phyloP scores from a whole-genome alignment of 805 yeast genomes.

The Kodamaea jinghongensis region DNA sequence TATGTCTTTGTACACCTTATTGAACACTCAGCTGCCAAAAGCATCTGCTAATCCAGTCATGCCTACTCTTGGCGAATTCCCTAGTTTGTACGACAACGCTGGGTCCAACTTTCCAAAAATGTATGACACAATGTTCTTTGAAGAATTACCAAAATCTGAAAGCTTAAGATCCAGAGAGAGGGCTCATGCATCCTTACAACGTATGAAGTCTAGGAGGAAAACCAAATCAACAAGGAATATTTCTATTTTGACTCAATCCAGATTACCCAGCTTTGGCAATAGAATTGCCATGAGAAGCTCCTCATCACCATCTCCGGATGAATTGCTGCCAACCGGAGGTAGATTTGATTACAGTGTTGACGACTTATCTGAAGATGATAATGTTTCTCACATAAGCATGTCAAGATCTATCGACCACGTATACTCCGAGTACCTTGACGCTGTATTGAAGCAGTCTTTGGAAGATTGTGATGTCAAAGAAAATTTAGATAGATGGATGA shows the following conservation, averaged over 20 bases:
- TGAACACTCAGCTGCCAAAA: conserved; percentile 26
- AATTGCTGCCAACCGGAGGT: conserved; percentile 3
- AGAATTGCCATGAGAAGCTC: background rate
- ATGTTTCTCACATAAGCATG: conserved; percentile 7
- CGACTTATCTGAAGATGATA: conserved; percentile 7
- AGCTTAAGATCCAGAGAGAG: conserved; percentile 50
- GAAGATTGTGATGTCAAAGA: conserved; percentile 54
- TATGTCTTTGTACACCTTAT: conserved; percentile 61
- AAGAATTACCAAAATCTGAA: conserved; percentile 28
- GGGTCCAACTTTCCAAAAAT: conserved; percentile 3
- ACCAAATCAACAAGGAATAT: conserved; percentile 38
- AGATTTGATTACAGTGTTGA: background rate
- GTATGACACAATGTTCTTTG: conserved; percentile 16
- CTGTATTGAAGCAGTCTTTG: conserved; percentile 56
- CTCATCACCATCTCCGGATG: conserved; percentile 2
- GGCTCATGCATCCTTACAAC: conserved; percentile 61
- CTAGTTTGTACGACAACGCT: conserved; percentile 26
- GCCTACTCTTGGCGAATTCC: conserved; percentile 44
- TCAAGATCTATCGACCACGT: conserved; percentile 12
- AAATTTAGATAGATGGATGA: conserved; percentile 56
- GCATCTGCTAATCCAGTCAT: conserved; percentile 18
- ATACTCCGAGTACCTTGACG: conserved; percentile 45
- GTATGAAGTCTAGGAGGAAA: conserved; percentile 59
- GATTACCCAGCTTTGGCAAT: conserved; percentile 22
- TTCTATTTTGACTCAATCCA: conserved; percentile 22